Percentiles rank a stretch among this genome's conserved stretches.
Conservation (phyloP, 352 stramenopile genomes). For the Phytophthora nicotianae region DNA sequence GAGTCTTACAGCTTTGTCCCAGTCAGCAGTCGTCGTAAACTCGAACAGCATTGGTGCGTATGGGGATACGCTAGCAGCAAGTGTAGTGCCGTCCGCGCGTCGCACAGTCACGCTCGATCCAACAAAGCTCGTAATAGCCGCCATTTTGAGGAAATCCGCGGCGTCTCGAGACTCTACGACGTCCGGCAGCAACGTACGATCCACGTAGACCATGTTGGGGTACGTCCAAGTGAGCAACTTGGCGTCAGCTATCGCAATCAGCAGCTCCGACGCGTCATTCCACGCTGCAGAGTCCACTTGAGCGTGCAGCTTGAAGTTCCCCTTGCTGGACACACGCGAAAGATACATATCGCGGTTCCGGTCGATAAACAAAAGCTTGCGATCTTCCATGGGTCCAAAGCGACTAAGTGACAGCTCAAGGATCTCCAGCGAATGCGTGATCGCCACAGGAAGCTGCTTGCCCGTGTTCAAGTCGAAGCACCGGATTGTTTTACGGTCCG, state of each 20-base stretch:
- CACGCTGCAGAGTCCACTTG: slow-evolving; percentile 92
- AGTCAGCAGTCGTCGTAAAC: slow-evolving; percentile 79
- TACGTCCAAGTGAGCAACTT: slow-evolving; percentile 92
- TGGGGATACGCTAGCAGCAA: slow-evolving; percentile 78
- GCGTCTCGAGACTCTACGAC: slow-evolving; percentile 80
- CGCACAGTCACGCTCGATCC: slow-evolving; percentile 85
- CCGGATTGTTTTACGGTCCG: slow-evolving; percentile 89
- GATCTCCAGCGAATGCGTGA: slow-evolving; percentile 81
- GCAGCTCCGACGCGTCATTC: slow-evolving; percentile 88
- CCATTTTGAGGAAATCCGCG: slow-evolving; percentile 84
- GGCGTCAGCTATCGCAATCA: slow-evolving; percentile 89
- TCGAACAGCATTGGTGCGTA: slow-evolving; percentile 90
- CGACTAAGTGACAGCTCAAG: slow-evolving; percentile 85
- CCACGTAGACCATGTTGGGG: slow-evolving; percentile 91
- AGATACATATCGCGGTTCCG: slow-evolving; percentile 89
- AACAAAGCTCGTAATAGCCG: slow-evolving; percentile 89
- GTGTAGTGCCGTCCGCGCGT: slow-evolving; percentile 84
- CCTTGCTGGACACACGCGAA: slow-evolving; percentile 59
- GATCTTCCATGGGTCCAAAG: slow-evolving; percentile 71
- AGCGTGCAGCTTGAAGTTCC: slow-evolving; percentile 84
- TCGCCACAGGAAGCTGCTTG: slow-evolving; percentile 66
- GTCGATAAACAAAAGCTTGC: slow-evolving; percentile 90
- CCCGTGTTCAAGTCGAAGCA: slow-evolving; percentile 91
- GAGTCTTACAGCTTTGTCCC: slow-evolving; percentile 92
- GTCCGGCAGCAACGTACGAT: slow-evolving; percentile 88